Conservation (phyloP, 169 alveolate species). For the Ichthyophthirius multifiliis region DNA sequence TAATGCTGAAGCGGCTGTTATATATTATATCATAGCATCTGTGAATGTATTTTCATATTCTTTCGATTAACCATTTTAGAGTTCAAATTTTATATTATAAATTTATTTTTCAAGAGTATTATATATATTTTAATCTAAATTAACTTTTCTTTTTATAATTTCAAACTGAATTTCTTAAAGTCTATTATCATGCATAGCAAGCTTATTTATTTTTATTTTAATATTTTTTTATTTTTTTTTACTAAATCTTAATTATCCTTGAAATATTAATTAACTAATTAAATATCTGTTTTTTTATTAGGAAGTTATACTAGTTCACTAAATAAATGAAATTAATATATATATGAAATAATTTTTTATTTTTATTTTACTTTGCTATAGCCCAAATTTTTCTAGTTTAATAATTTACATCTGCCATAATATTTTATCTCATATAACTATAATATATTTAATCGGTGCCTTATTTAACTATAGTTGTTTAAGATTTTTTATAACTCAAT, state of each 20-base stretch:
- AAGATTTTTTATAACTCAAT: neutral
- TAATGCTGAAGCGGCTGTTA: slow-evolving; percentile 32
- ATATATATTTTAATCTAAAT: slow-evolving; percentile 2
- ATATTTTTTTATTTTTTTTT: neutral
- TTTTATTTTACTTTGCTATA: slow-evolving; percentile 5
- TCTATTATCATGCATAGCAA: slow-evolving; percentile 3
- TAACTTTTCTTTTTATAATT: slow-evolving; percentile 20
- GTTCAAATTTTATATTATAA: neutral
- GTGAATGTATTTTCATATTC: slow-evolving; percentile 9
- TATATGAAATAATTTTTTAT: neutral
- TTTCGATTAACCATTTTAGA: slow-evolving; percentile 7
- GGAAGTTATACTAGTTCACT: neutral
- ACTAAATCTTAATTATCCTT: neutral
- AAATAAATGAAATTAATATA: neutral
- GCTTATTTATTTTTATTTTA: neutral
- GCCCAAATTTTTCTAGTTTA: slow-evolving; percentile 19
- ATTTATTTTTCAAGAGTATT: neutral
- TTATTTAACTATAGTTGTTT: slow-evolving; percentile 17
- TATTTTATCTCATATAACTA: slow-evolving; percentile 11
- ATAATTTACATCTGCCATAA: slow-evolving; percentile 41
- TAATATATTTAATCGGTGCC: slow-evolving; percentile 13
- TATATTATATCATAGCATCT: slow-evolving; percentile 29
- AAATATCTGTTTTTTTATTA: too few relatives aligned
- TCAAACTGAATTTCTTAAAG: slow-evolving; percentile 9
- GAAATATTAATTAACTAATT: neutral